Conservation (phyloP, 495 filamentous ascomycete genomes). For the Aspergillus saccharolyticus region DNA sequence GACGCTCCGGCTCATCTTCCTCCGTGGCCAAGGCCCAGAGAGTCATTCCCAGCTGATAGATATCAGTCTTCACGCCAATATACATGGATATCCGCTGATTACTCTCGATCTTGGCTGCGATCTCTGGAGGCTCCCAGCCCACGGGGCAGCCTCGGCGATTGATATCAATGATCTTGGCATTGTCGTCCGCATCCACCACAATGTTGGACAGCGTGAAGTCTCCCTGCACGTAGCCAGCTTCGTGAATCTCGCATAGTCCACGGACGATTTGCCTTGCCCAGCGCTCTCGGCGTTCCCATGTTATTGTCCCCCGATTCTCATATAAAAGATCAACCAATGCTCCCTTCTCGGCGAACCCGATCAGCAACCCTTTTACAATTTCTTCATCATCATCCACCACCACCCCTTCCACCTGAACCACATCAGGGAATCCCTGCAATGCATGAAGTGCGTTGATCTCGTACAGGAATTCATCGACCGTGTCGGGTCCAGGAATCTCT, state of each 20-base stretch:
- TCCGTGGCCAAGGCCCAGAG: slow-evolving; percentile 86
- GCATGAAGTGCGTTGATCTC: slow-evolving; percentile 91
- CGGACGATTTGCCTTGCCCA: slow-evolving; percentile 93
- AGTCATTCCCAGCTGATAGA: slow-evolving; percentile 96
- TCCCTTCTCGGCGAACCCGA: slow-evolving; percentile 83
- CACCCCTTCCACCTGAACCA: slow-evolving; percentile 84
- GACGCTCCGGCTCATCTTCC: slow-evolving; percentile 83
- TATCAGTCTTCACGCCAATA: slow-evolving; percentile 95
- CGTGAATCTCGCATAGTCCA: slow-evolving; percentile 88
- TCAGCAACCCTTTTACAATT: slow-evolving; percentile 82
- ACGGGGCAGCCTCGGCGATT: slow-evolving; percentile 93
- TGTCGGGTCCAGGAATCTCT: slow-evolving; percentile 95
- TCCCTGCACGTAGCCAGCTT: slow-evolving; percentile 93
- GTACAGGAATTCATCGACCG: slow-evolving; percentile 94
- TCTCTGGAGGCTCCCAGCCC: slow-evolving; percentile 96
- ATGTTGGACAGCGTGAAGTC: slow-evolving; percentile 98
- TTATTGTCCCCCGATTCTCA: slow-evolving; percentile 57
- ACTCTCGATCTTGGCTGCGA: slow-evolving; percentile 78
- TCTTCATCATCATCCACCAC: slow-evolving; percentile 76
- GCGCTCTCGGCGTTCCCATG: slow-evolving; percentile 73
- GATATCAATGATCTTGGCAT: slow-evolving; percentile 98
- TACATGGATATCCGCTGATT: slow-evolving; percentile 96
- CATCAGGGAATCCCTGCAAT: slow-evolving; percentile 64
- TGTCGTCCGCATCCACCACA: slow-evolving; percentile 76
- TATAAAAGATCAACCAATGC: slow-evolving; percentile 89